Base-by-base conservation (phyloP, 441 rosid species). In the Omphalea diandra region DNA sequence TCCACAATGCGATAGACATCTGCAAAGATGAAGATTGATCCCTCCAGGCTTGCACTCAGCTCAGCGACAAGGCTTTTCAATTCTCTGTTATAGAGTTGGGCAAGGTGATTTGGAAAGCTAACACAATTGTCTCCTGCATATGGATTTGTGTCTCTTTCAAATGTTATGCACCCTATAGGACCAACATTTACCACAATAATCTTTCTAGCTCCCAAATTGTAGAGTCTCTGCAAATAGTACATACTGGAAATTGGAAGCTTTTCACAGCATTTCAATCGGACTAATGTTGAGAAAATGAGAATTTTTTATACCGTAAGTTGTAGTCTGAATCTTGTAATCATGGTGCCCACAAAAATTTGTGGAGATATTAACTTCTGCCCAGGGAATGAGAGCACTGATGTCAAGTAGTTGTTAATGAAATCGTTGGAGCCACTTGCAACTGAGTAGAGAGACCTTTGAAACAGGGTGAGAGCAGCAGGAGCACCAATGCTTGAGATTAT, bases 151-250 rank as follows among this genome's bases (percentile, higher is more conserved):
- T 88, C 97, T 54, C 85, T 83, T 70, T 79, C 70, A 44, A 24
- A 88, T 4, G 98, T 96, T 52, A 88, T 87, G 65, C 96, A 92
- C 32, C 96, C 98, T 22, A 92, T 73, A 0, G 98, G 91, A 10
- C 94, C 96, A 0, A 88, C 79, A 54, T 87, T 88, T 38, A 64
- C 83, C 36, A 86, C 83, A 29, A 86, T 59, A 17, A 90, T 80
- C 71, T 87, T 88, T 74, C 90, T 83, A 17, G 89, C 93, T 0
- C 91, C 89, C 77, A 88, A 63, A 26, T 71, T 58, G 71, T 83
- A 86, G 29, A 92, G 75, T 77, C 90, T 90, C 96, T 88, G 85
- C 78, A 58, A 56, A 36, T 41, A 11, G 32, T 44, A 57, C 3
- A 31, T n/a, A n/a, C n/a, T n/a, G n/a, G 2, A 47, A 29, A 36